Percentiles rank a stretch among this genome's conserved stretches.
These are phyloP conservation scores for Lepidium didymum DNA, from an alignment of 345 rosid species.

Conservation along the genomic window DNA sequence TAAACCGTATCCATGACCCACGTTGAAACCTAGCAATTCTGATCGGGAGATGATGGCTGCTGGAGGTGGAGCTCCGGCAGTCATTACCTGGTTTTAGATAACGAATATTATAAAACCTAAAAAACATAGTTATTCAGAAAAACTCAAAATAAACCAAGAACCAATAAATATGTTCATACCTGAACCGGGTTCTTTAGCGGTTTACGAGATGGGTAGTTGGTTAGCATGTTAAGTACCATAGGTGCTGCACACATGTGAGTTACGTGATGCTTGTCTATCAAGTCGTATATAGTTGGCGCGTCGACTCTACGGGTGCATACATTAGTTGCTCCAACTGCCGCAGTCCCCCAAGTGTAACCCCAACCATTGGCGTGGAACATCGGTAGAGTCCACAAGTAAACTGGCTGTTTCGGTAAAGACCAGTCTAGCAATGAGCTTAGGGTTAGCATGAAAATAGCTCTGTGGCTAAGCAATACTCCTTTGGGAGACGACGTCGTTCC, in stretches of 20 bases:
- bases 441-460: conserved; percentile 43
- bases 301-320: conserved; percentile 50
- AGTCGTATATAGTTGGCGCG: conserved; percentile 32
- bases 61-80: conserved; percentile 54
- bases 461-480: conserved; percentile 53
- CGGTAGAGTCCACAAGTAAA: conserved; percentile 58
- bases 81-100: conserved; percentile 23
- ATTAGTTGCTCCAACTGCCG: conserved; percentile 61
- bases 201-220: conserved; percentile 27
- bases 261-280: conserved; percentile 41
- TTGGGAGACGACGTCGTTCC: conserved; percentile 63
- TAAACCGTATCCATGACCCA: conserved; percentile 51
- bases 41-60: conserved; percentile 34
- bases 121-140: neutral
- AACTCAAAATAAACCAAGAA: neutral
- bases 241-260: conserved; percentile 76
- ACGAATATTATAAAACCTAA: neutral
- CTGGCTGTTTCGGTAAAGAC: conserved; percentile 37
- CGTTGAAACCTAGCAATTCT: conserved; percentile 43
- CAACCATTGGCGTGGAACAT: conserved; percentile 70
- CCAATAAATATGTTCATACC: neutral
- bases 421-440: conserved; percentile 39
- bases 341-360: conserved; percentile 57
- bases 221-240: conserved; percentile 53
- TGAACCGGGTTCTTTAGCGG: conserved; percentile 35